phyloP scores from a whole-genome alignment of 257 asterid species.

The Handroanthus guayacan region DNA sequence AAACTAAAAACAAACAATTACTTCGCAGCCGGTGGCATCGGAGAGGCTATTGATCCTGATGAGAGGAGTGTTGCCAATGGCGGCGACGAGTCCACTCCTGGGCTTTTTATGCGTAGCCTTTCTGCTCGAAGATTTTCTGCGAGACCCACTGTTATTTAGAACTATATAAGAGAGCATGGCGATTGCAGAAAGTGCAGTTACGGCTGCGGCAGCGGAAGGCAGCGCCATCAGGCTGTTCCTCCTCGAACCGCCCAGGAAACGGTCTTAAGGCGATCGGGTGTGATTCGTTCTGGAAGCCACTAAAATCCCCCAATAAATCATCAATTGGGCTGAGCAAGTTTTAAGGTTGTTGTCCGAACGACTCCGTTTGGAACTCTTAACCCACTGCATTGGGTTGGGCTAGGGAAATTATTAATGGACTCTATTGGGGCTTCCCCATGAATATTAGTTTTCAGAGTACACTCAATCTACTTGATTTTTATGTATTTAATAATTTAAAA shows the following conservation, averaged over 20 bases:
- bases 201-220: slow-evolving; percentile 62
- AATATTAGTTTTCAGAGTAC: too few relatives aligned
- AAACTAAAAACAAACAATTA: slow-evolving; percentile 21
- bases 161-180: slow-evolving; percentile 61
- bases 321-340: slow-evolving; percentile 25
- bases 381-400: slow-evolving; percentile 11
- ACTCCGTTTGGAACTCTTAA: neutral
- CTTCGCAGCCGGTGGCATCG: slow-evolving; percentile 93
- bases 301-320: neutral
- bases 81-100: slow-evolving; percentile 76
- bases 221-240: slow-evolving; percentile 49
- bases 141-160: slow-evolving; percentile 39
- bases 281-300: neutral
- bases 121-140: slow-evolving; percentile 42
- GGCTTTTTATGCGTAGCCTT: slow-evolving; percentile 41
- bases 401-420: too few relatives aligned
- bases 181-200: slow-evolving; percentile 55
- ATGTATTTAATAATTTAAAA: too few relatives aligned
- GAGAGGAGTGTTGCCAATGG: slow-evolving; percentile 93
- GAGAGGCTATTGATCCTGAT: slow-evolving; percentile 92
- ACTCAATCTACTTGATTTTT: too few relatives aligned
- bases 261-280: neutral
- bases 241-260: slow-evolving; percentile 16
- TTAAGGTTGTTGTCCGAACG: neutral
- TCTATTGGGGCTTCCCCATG: too few relatives aligned